Evolutionary conservation across 495 filamentous ascomycete species (phyloP).

Genomic region (Daldinia vernicosa): DNA sequence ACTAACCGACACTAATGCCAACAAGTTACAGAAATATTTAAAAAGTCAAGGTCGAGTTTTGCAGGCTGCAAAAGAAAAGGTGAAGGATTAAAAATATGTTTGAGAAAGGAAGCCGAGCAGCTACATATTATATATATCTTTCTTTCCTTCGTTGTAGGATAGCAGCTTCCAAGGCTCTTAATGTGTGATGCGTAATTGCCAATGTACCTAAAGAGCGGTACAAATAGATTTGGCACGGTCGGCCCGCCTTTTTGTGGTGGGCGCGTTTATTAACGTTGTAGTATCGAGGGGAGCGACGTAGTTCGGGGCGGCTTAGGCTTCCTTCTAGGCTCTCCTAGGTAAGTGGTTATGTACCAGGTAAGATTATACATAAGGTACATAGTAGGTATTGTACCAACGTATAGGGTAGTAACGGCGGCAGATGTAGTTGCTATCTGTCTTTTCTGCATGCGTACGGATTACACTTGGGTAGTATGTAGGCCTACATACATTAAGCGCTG

Average conservation of each 20-base stretch:
- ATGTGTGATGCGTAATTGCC: conserved; percentile 1
- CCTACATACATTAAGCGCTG: conserved; percentile 17
- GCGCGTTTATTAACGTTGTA: conserved; percentile 40
- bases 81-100: not conserved
- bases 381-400: too few relatives aligned
- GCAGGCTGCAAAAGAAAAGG: not conserved
- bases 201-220: conserved; percentile 9
- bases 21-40: conserved; percentile 1
- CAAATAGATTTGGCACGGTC: conserved; percentile 17
- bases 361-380: too few relatives aligned
- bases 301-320: conserved; percentile 23
- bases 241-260: conserved; percentile 32
- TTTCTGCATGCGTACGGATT: conserved; percentile 3
- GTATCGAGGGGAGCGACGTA: conserved; percentile 21
- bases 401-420: conserved; percentile 29
- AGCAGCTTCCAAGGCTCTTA: conserved; percentile 12
- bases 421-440: conserved; percentile 11
- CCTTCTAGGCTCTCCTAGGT: conserved; percentile 34
- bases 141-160: not conserved
- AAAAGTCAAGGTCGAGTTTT: not conserved
- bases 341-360: conserved; percentile 12
- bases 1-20: too few relatives aligned
- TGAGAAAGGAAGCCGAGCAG: conserved; percentile 15
- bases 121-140: not conserved
- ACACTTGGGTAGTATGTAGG: too few relatives aligned